A percentile compares a stretch with the other conserved stretches of the same genome.
These are phyloP conservation scores for Alternaria solani DNA, from an alignment of 2,329 filamentous ascomycete genomes.

Conservation along the genomic window DNA sequence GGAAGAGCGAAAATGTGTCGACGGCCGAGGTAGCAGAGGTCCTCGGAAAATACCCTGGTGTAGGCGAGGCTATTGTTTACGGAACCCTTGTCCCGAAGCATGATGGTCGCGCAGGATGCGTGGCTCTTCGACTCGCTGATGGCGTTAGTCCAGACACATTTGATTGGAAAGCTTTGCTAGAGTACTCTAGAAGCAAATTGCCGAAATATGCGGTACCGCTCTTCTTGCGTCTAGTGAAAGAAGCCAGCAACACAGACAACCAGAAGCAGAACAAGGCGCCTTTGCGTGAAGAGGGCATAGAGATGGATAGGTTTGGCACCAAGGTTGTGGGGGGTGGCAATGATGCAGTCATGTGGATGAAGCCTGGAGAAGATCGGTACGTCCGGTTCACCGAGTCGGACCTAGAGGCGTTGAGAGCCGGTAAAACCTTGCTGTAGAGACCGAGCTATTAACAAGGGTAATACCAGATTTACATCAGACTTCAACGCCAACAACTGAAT, in stretches of 20 bases:
- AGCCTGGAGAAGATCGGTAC: constrained; percentile 34
- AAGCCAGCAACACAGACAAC: constrained; percentile 70
- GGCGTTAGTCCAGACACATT: constrained; percentile 32
- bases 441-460: neutral
- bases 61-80: constrained; percentile 58
- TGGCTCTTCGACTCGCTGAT: constrained; percentile 64
- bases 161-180: constrained; percentile 36
- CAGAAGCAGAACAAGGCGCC: constrained; percentile 81
- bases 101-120: constrained; percentile 62
- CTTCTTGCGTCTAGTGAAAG: constrained; percentile 70
- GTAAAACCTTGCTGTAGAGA: constrained; percentile 23
- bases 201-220: constrained; percentile 78
- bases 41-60: constrained; percentile 51
- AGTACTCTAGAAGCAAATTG: constrained; percentile 50
- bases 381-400: constrained; percentile 32
- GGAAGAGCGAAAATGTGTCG: constrained; percentile 59
- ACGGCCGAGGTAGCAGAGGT: constrained; percentile 57
- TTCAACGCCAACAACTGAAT: neutral
- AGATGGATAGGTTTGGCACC: constrained; percentile 55
- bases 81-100: constrained; percentile 55
- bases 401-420: constrained; percentile 28
- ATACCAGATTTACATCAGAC: neutral
- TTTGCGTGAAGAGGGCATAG: constrained; percentile 70
- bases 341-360: constrained; percentile 41
- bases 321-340: constrained; percentile 33